Percentiles rank a stretch among this genome's conserved stretches.
Conservation (phyloP, 2,329 filamentous ascomycete genomes). For the Cryphonectria naterciae region DNA sequence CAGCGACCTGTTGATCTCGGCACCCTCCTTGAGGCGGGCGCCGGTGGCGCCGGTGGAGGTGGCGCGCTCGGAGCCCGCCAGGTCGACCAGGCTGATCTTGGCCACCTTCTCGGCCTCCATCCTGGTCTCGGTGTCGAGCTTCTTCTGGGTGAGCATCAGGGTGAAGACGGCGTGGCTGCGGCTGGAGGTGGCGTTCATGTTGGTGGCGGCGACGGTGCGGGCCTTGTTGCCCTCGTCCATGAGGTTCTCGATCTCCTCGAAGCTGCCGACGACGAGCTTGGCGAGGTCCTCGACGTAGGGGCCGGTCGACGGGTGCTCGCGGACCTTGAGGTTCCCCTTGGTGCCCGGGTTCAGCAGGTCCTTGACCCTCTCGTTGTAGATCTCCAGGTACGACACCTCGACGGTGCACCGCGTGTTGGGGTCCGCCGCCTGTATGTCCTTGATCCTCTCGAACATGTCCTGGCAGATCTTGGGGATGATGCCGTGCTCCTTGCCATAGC, state of each 20-base stretch:
- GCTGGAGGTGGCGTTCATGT: conserved; percentile 99
- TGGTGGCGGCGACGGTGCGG: conserved; percentile 94
- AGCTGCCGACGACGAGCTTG: conserved; percentile 90
- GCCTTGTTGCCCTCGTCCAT: conserved; percentile 99
- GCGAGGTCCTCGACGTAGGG: conserved; percentile 98
- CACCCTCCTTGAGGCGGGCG: conserved; percentile 92
- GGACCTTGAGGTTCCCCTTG: conserved; percentile 94
- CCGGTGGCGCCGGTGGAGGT: conserved; percentile 97
- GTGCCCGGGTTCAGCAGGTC: conserved; percentile 94
- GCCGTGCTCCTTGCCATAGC: conserved; percentile 92
- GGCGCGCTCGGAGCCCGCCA: conserved; percentile 95
- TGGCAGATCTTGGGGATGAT: conserved; percentile 97
- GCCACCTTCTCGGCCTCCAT: conserved; percentile 98
- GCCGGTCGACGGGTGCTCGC: conserved; percentile 95
- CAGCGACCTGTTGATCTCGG: conserved; percentile 96
- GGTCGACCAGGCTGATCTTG: conserved; percentile 96
- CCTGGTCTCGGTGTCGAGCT: conserved; percentile 86
- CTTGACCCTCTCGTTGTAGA: conserved; percentile 97
- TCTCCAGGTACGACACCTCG: conserved; percentile 97
- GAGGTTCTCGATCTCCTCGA: conserved; percentile 92
- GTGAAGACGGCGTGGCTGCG: conserved; percentile 98
- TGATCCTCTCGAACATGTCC: conserved; percentile 93
- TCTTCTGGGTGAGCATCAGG: conserved; percentile 91
- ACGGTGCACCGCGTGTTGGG: conserved; percentile 85
- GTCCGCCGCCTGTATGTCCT: conserved; percentile 65